Evolutionary conservation across 2,329 filamentous ascomycete genomes (phyloP).

Genomic region (Calonectria montana): DNA sequence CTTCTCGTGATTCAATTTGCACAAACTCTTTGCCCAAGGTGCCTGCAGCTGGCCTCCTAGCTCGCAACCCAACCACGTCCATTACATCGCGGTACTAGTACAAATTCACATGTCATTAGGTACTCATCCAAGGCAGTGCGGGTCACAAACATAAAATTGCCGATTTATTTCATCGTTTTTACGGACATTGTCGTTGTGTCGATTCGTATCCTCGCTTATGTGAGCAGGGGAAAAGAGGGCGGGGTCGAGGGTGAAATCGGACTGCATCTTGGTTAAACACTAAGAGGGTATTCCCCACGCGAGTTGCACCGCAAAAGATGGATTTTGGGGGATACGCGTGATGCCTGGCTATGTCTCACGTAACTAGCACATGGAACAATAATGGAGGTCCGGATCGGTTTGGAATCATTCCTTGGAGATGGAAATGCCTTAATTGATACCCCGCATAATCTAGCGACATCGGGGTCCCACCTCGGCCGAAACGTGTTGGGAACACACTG

Average conservation of each 20-base stretch:
- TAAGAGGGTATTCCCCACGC: background rate
- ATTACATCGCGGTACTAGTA: background rate
- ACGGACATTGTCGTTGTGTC: background rate
- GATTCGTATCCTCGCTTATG: slow-evolving; percentile 1
- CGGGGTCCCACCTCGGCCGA: slow-evolving; percentile 5
- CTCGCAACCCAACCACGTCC: background rate
- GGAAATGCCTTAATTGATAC: background rate
- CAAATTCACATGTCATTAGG: background rate
- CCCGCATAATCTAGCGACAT: slow-evolving; percentile 5
- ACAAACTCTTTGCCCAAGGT: background rate
- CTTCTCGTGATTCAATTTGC: slow-evolving; percentile 4
- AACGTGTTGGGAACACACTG: background rate
- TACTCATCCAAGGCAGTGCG: background rate
- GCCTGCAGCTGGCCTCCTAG: background rate
- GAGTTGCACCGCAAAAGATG: background rate
- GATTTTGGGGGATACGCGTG: background rate
- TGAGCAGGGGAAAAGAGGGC: background rate
- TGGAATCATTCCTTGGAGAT: background rate
- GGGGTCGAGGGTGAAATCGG: slow-evolving; percentile 8
- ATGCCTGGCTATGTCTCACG: background rate
- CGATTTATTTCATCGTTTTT: slow-evolving; percentile 6
- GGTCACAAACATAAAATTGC: background rate
- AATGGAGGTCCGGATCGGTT: background rate
- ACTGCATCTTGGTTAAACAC: slow-evolving; percentile 10
- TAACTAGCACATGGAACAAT: background rate